Base-by-base conservation (phyloP, 78 protist genomes). In the Dictyostelium brefeldianum region DNA sequence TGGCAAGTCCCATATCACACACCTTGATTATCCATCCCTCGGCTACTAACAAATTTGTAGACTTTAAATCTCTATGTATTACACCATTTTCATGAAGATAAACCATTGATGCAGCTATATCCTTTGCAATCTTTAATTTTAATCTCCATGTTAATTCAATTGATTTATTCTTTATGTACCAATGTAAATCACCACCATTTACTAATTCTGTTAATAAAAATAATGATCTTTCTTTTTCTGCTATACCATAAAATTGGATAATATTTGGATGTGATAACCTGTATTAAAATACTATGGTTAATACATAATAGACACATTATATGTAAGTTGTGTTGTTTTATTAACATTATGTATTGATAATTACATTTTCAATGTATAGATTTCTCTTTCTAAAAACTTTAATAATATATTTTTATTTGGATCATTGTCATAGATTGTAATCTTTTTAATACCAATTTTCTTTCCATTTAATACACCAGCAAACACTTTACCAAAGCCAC, bases 41-140 rank as follows among this genome's bases (percentile, higher is more conserved):
- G 20, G 82, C 90, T 36, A 96, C 89, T 15, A 96, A 81, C 43
- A 96, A 43, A 69, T 96, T 96, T 14, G 92, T 90, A 47, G 91
- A 69, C 80, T 96, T 96, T 20, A 96, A 46, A 48, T 96, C 97
- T 29, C 97, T 94, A 83, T 96, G 97, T 27, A 96, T 91, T 22
- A 95, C 80, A 89, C 82, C 81, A 77, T 71, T 64, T 2, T 25
- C 27, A 80, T 96, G 97, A 50, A 96, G 64, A 95, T 90, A 96
- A 12, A 10, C 59, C 95, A 96, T 94, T 48, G 94, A 78, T 20
- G 78, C 46, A 7, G 96, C 96, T 4, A 90, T 77, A 70, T 96
- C 94, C 15, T 29, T 50, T 9, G 95, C 83, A 17, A 81, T 50
- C 75, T 59, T 8, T 25, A 89, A 22, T n/a, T 43, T 78, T 27